Conservation (phyloP, 768 basidiomycete species). For the Leccinum uliginosum region DNA sequence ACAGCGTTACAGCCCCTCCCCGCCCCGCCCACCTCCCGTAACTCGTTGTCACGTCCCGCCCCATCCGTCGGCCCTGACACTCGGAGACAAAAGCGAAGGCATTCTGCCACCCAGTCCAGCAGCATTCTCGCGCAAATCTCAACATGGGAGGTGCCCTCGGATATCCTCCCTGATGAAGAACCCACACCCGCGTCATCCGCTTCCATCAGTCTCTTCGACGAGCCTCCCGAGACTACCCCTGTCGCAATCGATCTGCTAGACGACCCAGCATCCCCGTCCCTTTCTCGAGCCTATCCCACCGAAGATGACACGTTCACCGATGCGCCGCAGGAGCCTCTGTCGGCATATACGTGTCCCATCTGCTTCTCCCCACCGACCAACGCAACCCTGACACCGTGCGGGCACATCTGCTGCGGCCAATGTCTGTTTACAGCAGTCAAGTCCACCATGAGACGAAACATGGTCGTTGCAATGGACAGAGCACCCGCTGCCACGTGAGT, state of each 20-base stretch:
- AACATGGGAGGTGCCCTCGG: conserved; percentile 20
- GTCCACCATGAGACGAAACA: conserved; percentile 50
- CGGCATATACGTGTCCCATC: conserved; percentile 73
- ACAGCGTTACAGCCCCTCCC: conserved; percentile 1
- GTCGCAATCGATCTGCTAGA: background rate
- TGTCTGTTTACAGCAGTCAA: conserved; percentile 74
- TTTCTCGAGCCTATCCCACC: background rate
- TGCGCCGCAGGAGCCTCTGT: conserved; percentile 33
- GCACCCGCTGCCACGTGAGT: conserved; percentile 39
- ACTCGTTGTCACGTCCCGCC: background rate
- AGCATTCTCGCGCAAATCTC: conserved; percentile 10
- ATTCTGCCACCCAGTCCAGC: background rate
- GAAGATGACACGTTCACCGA: background rate
- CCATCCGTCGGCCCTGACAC: background rate
- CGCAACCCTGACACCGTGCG: conserved; percentile 75
- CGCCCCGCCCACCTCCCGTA: background rate
- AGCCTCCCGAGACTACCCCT: background rate
- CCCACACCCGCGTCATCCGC: background rate
- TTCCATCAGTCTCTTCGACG: conserved; percentile 5
- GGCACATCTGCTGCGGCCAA: conserved; percentile 72
- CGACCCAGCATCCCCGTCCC: background rate
- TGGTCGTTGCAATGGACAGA: conserved; percentile 29
- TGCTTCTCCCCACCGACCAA: conserved; percentile 74
- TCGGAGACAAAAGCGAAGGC: conserved; percentile 15
- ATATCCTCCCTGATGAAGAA: background rate